Evolutionary conservation across 495 filamentous ascomycete genomes (phyloP).

Genomic region (Trichoderma reesei): DNA sequence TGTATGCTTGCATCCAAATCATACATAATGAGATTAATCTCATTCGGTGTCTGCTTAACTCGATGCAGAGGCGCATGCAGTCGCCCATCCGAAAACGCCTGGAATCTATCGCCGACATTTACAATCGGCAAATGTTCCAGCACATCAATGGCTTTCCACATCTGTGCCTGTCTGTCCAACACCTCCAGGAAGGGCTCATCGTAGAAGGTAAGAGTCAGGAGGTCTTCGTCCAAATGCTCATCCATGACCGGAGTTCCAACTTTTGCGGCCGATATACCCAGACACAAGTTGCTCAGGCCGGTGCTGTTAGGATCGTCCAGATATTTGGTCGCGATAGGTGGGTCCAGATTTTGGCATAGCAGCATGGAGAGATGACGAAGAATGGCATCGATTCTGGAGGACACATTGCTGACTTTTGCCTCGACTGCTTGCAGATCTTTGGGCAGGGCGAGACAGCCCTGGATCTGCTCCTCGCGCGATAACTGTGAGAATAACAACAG

Average conservation of each 20-base stretch:
- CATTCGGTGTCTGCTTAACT: neutral
- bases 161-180: neutral
- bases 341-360: neutral
- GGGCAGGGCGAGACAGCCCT: neutral
- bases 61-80: neutral
- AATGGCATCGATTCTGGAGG: slow-evolving; percentile 3
- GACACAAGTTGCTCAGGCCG: neutral
- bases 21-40: slow-evolving; percentile 1
- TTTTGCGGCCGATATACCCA: neutral
- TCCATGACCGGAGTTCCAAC: neutral
- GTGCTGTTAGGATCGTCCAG: neutral
- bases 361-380: neutral
- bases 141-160: neutral
- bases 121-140: neutral
- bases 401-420: neutral
- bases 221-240: neutral
- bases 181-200: neutral
- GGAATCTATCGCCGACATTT: slow-evolving; percentile 2
- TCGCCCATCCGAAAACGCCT: neutral
- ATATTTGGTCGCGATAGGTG: neutral
- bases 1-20: slow-evolving; percentile 1
- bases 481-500: neutral
- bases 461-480: neutral
- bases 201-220: neutral
- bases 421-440: neutral